Evolutionary conservation across 2,329 filamentous ascomycete species (phyloP).

Genomic region (Anthostomella pinea): DNA sequence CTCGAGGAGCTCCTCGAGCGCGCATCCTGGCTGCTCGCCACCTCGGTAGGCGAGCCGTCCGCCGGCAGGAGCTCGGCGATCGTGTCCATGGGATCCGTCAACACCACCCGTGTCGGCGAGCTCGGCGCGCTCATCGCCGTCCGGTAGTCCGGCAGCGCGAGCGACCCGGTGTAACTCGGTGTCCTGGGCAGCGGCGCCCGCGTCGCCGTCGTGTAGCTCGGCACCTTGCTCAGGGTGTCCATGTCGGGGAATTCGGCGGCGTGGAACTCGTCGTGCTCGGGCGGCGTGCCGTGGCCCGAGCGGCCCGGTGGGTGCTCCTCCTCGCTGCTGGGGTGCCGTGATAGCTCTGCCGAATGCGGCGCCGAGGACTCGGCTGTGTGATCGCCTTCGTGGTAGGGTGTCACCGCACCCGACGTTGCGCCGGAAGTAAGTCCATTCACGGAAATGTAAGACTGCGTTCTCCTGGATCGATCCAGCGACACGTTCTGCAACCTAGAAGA

Average conservation of each 20-base stretch:
- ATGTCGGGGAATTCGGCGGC: constrained; percentile 60
- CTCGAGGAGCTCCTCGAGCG: constrained; percentile 24
- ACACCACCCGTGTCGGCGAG: constrained; percentile 41
- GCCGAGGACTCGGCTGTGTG: constrained; percentile 39
- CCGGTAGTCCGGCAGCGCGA: constrained; percentile 63
- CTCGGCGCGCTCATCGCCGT: constrained; percentile 55
- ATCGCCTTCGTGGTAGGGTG: constrained; percentile 38
- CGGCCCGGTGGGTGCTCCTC: constrained; percentile 37
- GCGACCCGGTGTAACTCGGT: constrained; percentile 46
- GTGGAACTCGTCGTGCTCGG: constrained; percentile 50
- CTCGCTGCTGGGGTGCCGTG: constrained; percentile 52
- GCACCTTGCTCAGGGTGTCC: constrained; percentile 67
- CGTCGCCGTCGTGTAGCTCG: constrained; percentile 74
- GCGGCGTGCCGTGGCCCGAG: constrained; percentile 50
- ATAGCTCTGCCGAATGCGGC: constrained; percentile 45
- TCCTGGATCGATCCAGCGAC: constrained; percentile 47
- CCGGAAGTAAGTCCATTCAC: too few species aligned
- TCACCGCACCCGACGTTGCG: constrained; percentile 44
- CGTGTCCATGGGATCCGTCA: constrained; percentile 27
- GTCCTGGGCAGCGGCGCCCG: constrained; percentile 57
- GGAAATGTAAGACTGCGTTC: constrained; percentile 47
- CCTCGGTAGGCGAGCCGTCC: constrained; percentile 17
- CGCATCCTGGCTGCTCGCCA: constrained; percentile 3
- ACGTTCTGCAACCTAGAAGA: constrained; percentile 71
- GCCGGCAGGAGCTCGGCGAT: too few species aligned